These are phyloP conservation scores for Neospora caninum DNA, from an alignment of 169 alveolate species.

Conservation along the genomic window DNA sequence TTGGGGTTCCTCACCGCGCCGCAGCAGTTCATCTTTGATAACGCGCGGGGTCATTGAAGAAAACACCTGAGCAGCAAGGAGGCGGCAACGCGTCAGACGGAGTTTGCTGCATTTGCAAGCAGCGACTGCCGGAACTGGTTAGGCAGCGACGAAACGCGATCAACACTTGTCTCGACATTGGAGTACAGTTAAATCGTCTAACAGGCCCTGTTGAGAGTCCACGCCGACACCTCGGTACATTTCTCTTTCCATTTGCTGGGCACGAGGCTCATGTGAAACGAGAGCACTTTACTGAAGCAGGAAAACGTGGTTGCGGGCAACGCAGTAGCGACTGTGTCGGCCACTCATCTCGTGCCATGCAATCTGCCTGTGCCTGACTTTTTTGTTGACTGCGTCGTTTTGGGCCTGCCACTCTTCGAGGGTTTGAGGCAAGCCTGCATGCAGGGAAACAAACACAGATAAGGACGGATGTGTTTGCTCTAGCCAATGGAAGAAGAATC, in stretches of 20 bases:
- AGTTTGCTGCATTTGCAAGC: no score
- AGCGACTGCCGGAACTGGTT: no score
- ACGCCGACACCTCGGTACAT: background rate
- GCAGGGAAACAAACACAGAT: background rate
- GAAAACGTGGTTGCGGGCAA: background rate
- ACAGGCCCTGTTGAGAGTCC: background rate
- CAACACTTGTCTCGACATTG: no score
- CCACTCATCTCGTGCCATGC: background rate
- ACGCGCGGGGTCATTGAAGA: background rate
- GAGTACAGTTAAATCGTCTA: no score
- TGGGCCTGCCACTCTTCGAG: background rate
- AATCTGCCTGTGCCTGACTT: background rate
- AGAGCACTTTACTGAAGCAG: background rate
- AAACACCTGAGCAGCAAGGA: background rate
- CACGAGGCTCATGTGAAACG: background rate
- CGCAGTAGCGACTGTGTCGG: background rate
- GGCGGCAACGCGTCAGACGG: background rate
- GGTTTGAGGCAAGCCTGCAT: background rate
- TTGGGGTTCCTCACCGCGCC: background rate
- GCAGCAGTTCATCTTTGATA: background rate
- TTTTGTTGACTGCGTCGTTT: background rate
- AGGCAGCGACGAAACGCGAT: no score
- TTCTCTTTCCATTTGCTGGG: background rate
- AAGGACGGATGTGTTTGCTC: no score
- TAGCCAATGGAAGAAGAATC: no score